Base-by-base conservation (phyloP, 257 asterid genomes). In the Coffea eugenioides region DNA sequence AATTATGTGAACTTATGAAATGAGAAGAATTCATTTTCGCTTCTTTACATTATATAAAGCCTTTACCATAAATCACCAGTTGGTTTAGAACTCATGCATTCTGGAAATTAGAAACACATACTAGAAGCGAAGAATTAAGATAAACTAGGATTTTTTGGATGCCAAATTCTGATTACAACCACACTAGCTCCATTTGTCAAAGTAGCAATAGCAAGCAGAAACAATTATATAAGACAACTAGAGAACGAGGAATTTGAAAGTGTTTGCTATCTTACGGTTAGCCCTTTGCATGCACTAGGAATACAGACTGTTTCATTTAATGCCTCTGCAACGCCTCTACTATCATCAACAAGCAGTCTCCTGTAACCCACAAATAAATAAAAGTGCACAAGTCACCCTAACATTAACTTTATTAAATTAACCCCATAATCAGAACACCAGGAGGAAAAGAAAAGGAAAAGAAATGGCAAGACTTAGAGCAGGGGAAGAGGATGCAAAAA, bases 281-380 rank as follows among this genome's bases (percentile, higher is more conserved):
- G 85, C 74, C 99, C 99, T 8, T 78, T 57, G 85, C 99, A 95
- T 16, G 46, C 83, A 52, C 81, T 84, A 27, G 67, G 82, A 80
- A 82, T 86, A 67, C 99, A 95, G 77, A 90, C 90, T 31, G 93
- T 89, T 89, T 95, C 99, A 82, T 95, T 92, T 31, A 95, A 85
- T 82, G 97, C 91, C 92, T 95, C 99, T 0, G 45, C 96, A 69
- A 95, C 99, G 56, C 99, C 99, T 90, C 88, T 90, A 73, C 93
- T 92, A 79, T 94, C 98, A 70, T 95, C 99, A 8, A 83, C 62
- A 74, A 93, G 90, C 88, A 95, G 85, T 87, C 99, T 92, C 99
- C 99, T 95, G 82, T 71, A 88, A 77, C 79, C 41, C 80, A 82
- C 76, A 48, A 48, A 80, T 49, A 5, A 64, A 25, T 1, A 72